Evolutionary conservation across 768 basidiomycete genomes (phyloP), one percentile per base, ranked within the genome.

Genomic region (Leccinellum albellum): DNA sequence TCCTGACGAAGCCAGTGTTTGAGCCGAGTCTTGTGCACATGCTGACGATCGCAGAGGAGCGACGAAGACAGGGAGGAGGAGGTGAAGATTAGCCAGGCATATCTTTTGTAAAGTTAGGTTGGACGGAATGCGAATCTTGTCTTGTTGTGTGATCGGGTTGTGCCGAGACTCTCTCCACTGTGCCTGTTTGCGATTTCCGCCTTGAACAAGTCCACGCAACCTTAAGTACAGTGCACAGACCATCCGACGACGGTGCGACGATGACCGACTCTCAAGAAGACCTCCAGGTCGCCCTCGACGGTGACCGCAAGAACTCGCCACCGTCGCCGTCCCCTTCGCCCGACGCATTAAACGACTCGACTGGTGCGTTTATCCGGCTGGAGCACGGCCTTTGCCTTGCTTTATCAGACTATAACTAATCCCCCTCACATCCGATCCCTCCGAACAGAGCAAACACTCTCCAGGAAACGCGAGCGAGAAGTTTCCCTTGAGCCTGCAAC

Each of bases 1-100:
- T 92, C 15, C 71, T 92, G 58, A 91, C 88, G 48, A 92, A 92
- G 72, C 90, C 91, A 0, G 90, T 91, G 2, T 72, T 80, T 23
- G 88, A 90, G 72, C 79, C 76, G 51, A 78, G 74, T 60, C 60
- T 81, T 21, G 73, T 72, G 59, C 66, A 65, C 21, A 77, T 80
- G 74, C 65, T 81, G 54, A 67, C 50, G 47, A 71, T 77, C 51
- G 79, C 78, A 3, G 73, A 74, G 33, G 78, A 76, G 58, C 77
- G 77, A 29, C 71, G 77, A 50, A 61, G 63, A 8, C 28, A 53
- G 23, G 45, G 29, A 13, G n/a, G 42, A 21, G 17, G 14, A 35
- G 35, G 8, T 17, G 33, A 17, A 35, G 37, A 37, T n/a, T 40
- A 40, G 21, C 21, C 21, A 45, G 5, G 6, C 14, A 26, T 46